Evolutionary conservation across 2,329 filamentous ascomycete species (phyloP).

Genomic region (Calonectria leucothoes): DNA sequence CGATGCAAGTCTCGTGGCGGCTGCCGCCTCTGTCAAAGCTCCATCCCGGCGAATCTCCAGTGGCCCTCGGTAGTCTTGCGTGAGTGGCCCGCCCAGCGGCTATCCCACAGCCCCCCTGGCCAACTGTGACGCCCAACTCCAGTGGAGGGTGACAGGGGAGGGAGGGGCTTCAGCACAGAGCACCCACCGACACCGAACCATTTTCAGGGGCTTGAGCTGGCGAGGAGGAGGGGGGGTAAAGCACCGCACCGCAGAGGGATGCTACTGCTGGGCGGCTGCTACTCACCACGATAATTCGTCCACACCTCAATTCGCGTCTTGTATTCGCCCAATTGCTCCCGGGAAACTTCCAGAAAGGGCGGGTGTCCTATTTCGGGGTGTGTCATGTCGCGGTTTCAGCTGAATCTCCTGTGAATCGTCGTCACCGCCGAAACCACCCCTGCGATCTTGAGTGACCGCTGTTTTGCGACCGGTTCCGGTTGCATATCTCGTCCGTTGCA

Average conservation of each 20-base stretch:
- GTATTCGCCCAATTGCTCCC: background rate
- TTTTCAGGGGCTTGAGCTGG: constrained; percentile 34
- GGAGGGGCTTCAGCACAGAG: constrained; percentile 12
- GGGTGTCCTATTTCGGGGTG: constrained; percentile 37
- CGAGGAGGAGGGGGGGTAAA: constrained; percentile 25
- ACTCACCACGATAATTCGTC: constrained; percentile 18
- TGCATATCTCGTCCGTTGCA: constrained; percentile 34
- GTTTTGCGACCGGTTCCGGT: constrained; percentile 10
- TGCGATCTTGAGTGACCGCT: constrained; percentile 21
- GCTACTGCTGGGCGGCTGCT: constrained; percentile 15
- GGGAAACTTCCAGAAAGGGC: background rate
- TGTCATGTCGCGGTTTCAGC: constrained; percentile 54
- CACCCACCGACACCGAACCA: constrained; percentile 30
- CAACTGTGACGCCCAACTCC: constrained; percentile 4
- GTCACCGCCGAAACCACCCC: constrained; percentile 15
- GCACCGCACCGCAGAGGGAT: constrained; percentile 1
- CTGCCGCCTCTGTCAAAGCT: background rate
- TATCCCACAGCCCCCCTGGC: constrained; percentile 24
- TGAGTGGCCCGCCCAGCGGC: constrained; percentile 9
- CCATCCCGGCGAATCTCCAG: constrained; percentile 21
- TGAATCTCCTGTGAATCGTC: constrained; percentile 34
- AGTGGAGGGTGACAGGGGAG: constrained; percentile 7
- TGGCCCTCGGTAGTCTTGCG: constrained; percentile 19
- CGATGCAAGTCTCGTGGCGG: background rate
- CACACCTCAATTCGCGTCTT: constrained; percentile 1